A percentile compares a stretch with the other conserved stretches of the same genome.
Conservation (phyloP, 129 eudicot species). For the Erigeron canadensis region DNA sequence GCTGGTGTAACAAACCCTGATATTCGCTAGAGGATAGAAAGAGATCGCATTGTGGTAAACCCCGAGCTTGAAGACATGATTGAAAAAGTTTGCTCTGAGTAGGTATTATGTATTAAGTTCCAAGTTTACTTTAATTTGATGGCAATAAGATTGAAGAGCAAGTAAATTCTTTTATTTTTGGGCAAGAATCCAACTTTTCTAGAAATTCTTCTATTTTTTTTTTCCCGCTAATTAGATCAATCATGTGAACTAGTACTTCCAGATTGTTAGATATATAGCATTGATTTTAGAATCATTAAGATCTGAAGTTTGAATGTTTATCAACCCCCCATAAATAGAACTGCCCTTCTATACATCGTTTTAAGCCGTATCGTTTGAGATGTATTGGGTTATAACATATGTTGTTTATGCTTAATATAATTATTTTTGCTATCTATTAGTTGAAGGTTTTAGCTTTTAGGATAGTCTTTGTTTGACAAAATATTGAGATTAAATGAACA, state of each 20-base stretch:
- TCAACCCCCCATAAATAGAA: background rate
- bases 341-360: too few species aligned
- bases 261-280: background rate
- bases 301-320: background rate
- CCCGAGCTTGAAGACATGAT: constrained; percentile 53
- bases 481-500: background rate
- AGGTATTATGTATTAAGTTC: constrained; percentile 14
- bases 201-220: background rate
- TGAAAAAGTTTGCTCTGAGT: constrained; percentile 41
- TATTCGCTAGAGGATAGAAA: constrained; percentile 53
- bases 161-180: background rate
- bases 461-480: background rate
- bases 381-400: too few species aligned
- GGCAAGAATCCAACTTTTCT: background rate
- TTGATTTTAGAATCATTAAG: background rate
- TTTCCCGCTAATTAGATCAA: background rate
- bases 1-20: constrained; percentile 42
- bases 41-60: constrained; percentile 44
- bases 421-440: background rate
- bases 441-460: background rate
- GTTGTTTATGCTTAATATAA: background rate
- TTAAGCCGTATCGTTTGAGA: too few species aligned
- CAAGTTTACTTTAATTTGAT: background rate
- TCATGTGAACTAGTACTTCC: background rate
- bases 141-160: background rate